These are phyloP conservation scores for Sordariomycetes sp. DNA, from an alignment of 2,329 filamentous ascomycete genomes.

Conservation along the genomic window DNA sequence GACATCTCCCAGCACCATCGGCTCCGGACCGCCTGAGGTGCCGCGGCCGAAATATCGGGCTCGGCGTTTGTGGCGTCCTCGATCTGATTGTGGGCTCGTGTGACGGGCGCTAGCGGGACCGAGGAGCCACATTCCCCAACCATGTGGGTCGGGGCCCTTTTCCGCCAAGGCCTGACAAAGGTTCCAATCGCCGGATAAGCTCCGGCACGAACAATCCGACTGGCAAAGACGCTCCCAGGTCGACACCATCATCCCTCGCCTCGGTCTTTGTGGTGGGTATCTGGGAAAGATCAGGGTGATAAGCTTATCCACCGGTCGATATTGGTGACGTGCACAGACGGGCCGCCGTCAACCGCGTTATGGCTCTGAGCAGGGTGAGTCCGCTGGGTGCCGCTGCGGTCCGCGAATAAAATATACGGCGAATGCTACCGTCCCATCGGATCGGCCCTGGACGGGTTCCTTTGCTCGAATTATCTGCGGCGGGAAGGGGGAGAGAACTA, in stretches of 20 bases:
- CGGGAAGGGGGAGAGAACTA: background rate
- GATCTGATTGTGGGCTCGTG: no score
- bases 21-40: no score
- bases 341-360: no score
- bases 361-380: no score
- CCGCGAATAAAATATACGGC: background rate
- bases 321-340: no score
- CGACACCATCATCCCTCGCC: background rate
- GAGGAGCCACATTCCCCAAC: background rate
- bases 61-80: no score
- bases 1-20: no score
- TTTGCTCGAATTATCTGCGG: background rate
- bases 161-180: background rate
- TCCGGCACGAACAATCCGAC: background rate
- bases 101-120: background rate
- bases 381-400: no score
- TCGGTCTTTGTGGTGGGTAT: no score
- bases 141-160: background rate
- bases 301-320: no score
- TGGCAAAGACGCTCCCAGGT: background rate
- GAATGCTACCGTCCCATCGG: background rate
- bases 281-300: no score
- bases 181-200: background rate
- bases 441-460: background rate
- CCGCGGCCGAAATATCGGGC: no score